A percentile compares a stretch with the other conserved stretches of the same genome.
phyloP scores from a whole-genome alignment of 495 filamentous ascomycete genomes.

The Clavariopsis aquatica region DNA sequence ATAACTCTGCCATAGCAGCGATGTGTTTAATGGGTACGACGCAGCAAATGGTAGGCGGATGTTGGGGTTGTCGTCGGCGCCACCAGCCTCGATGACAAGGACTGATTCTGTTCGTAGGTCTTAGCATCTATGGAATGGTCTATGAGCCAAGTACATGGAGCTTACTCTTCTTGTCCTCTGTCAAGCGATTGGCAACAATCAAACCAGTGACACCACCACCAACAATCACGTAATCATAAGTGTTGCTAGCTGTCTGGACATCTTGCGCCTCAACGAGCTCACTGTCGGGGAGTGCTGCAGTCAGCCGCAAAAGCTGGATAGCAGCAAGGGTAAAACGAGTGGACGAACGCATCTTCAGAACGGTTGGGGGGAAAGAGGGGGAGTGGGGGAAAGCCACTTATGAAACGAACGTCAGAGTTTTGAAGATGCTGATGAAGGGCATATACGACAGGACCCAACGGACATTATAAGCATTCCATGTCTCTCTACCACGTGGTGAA shows the following conservation, averaged over 20 bases:
- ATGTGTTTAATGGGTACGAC: conserved; percentile 4
- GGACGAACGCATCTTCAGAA: conserved; percentile 17
- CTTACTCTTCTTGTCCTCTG: conserved; percentile 35
- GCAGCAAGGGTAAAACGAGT: conserved; percentile 11
- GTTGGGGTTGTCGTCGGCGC: conserved; percentile 18
- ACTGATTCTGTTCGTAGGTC: conserved; percentile 1
- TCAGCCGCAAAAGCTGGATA: conserved; percentile 7
- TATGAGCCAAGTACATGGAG: neutral
- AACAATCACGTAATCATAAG: conserved; percentile 42
- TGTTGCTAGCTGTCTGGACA: conserved; percentile 5
- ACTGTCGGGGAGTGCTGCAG: conserved; percentile 1
- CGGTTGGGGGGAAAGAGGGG: too few species aligned
- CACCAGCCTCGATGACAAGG: conserved; percentile 29
- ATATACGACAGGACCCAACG: neutral
- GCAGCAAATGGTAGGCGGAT: conserved; percentile 16
- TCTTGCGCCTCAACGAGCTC: neutral
- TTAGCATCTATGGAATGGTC: neutral
- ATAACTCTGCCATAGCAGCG: conserved; percentile 2
- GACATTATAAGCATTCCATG: conserved; percentile 4
- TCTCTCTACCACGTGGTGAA: neutral
- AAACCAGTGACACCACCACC: conserved; percentile 49
- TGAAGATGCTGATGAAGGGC: neutral
- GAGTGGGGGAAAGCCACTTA: neutral
- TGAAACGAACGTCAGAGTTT: neutral
- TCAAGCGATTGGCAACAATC: conserved; percentile 47